Base-by-base conservation (phyloP, 1,284 basidiomycete genomes). In the Porodaedalea pini region DNA sequence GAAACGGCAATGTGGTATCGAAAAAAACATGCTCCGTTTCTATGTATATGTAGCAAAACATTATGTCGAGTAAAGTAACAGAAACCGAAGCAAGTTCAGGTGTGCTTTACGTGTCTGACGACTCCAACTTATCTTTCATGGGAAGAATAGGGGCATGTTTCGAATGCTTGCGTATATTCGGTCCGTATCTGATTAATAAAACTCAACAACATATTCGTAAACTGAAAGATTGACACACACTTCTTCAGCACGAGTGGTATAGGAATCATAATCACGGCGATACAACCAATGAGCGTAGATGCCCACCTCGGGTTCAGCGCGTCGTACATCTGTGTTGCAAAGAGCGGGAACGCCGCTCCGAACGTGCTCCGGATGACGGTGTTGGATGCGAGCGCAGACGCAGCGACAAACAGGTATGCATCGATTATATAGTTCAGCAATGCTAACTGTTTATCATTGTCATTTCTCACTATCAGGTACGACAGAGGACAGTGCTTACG, bases 401-500 rank as follows among this genome's bases (percentile, higher is more conserved):
- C 83, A 8, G 85, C 78, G 13, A 78, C 73, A 58, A 73, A 69
- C 11, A 82, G 68, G 63, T 85, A 84, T 1, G 78, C 75, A 67
- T 86, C 83, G 36, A 85, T 76, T 41, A 83, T 76, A 59, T 85
- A 85, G 64, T 82, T 83, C 61, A 82, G 66, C 39, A 81, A 65
- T 23, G 73, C 73, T 56, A 81, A 63, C 79, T 82, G 51, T n/a
- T n/a, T n/a, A n/a, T n/a, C n/a, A n/a, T n/a, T n/a, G 0, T 27
- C 21, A 25, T 4, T 25, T 27, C 6, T n/a, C n/a, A n/a, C n/a
- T n/a, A n/a, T n/a, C 29, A 25, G 19, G 44, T 27, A n/a, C 2
- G 15, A 29, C 32, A 21, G n/a, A 49, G 39, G n/a, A 29, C 15
- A 57, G 67, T 53, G 66, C 80, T 67, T 61, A 86, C 79, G 61